A percentile compares a stretch with the other conserved stretches of the same genome.
Conservation (phyloP, 2,329 filamentous ascomycete genomes). For the Alternaria alternata region DNA sequence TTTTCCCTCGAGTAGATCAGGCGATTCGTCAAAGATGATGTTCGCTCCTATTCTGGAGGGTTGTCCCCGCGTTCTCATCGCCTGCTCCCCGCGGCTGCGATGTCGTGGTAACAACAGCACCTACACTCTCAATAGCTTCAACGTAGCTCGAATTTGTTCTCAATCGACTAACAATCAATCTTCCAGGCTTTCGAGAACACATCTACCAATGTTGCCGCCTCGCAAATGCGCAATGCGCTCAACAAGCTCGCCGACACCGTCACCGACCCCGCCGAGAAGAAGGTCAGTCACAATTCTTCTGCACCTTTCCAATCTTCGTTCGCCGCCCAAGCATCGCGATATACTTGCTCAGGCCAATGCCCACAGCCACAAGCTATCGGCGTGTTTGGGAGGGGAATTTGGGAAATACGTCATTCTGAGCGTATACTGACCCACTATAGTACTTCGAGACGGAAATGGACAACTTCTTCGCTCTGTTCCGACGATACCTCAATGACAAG, state of each 20-base stretch:
- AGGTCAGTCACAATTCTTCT: conserved; percentile 66
- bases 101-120: neutral
- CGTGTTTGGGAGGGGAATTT: neutral
- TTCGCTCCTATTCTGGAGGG: neutral
- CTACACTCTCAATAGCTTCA: neutral
- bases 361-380: conserved; percentile 3
- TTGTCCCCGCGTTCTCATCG: conserved; percentile 3
- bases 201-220: conserved; percentile 95
- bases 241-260: conserved; percentile 92
- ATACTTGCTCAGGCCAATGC: conserved; percentile 6
- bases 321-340: neutral
- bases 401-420: conserved; percentile 22
- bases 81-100: neutral
- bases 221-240: conserved; percentile 98
- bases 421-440: conserved; percentile 55
- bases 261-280: conserved; percentile 76
- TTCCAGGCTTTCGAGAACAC: conserved; percentile 97
- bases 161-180: conserved; percentile 13
- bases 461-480: conserved; percentile 99
- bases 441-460: conserved; percentile 99
- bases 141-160: neutral
- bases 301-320: neutral
- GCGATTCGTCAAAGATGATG: neutral
- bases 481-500: conserved; percentile 97
- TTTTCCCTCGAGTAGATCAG: neutral